A percentile compares a stretch with the other conserved stretches of the same genome.
Conservation (phyloP, 805 yeast species). For the Candida nonsorbophila region DNA sequence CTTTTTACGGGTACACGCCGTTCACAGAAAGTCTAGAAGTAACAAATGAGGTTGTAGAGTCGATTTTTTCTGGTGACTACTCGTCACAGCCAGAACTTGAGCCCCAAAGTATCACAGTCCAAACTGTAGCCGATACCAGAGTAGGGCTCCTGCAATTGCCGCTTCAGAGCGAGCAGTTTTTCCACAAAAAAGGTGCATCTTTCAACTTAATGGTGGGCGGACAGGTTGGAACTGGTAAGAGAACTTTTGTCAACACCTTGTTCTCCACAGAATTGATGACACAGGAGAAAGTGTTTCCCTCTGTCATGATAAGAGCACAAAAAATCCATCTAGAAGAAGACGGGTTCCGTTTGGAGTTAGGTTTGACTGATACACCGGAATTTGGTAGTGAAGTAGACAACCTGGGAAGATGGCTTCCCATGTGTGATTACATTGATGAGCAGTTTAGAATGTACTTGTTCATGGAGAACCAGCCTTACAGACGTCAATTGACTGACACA, state of each 20-base stretch:
- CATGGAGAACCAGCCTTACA: slow-evolving; percentile 56
- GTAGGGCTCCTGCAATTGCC: slow-evolving; percentile 24
- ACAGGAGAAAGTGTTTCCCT: not conserved
- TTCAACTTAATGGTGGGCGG: slow-evolving; percentile 38
- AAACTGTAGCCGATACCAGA: too few species aligned
- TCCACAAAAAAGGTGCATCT: slow-evolving; percentile 22
- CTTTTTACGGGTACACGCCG: too few species aligned
- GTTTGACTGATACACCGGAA: slow-evolving; percentile 67
- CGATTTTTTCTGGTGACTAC: not conserved
- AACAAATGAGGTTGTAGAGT: not conserved
- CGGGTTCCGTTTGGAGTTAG: slow-evolving; percentile 53
- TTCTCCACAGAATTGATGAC: slow-evolving; percentile 36
- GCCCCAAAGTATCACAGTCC: too few species aligned
- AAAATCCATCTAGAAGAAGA: slow-evolving; percentile 56
- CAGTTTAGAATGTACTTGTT: slow-evolving; percentile 61
- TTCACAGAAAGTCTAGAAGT: too few species aligned
- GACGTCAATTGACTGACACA: slow-evolving; percentile 41
- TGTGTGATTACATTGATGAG: slow-evolving; percentile 71
- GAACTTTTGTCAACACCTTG: slow-evolving; percentile 75
- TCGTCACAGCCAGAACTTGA: too few species aligned
- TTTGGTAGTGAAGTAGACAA: slow-evolving; percentile 65
- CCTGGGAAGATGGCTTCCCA: slow-evolving; percentile 28
- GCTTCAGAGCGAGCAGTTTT: slow-evolving; percentile 18
- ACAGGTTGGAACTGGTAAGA: slow-evolving; percentile 47
- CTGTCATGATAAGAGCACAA: slow-evolving; percentile 13